Base-by-base conservation (phyloP, 352 stramenopile genomes). In the Phytophthora pluvialis region DNA sequence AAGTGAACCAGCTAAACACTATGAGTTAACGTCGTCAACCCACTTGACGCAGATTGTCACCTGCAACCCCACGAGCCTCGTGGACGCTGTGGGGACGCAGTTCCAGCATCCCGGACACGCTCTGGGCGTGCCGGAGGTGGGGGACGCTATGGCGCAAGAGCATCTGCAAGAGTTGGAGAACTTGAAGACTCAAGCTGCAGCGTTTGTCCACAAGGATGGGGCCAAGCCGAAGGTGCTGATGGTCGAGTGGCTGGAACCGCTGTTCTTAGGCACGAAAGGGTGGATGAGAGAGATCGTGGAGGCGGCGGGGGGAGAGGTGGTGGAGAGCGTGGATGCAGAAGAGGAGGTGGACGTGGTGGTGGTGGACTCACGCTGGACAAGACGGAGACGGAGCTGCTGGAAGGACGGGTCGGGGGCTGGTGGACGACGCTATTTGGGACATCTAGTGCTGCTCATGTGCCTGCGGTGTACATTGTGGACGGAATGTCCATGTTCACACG, bases 401-500 rank as follows among this genome's bases (percentile, higher is more conserved):
- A 64, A 16, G 75, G 78, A 44, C 64, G 68, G 6, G 75, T 83
- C 8, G 78, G 78, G 4, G 43, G 62, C 15, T 87, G 78, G 78
- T 87, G 78, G 78, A 62, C 51, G 18, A 33, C 46, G n/a, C 44
- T 74, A 35, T 33, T 72, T 15, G 26, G 29, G 21, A 32, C 28
- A 40, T 50, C 47, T n/a, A 18, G 25, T 16, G 43, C 40, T 11
- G 28, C 1, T 29, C 31, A 21, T 7, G 49, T 67, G 29, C 76
- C 80, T 4, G 26, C 42, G 3, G 67, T 89, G 9, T 77, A 77
- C 12, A 58, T 91, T 31, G 83, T 89, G n/a, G 80, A 91, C 43
- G 83, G 83, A 42, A 91, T 78, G 42, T 72, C 81, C 59, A 90
- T 90, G 77, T 90, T 91, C 62, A 87, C 83, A 10, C 75, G 83